phyloP scores from a whole-genome alignment of 1,139 yeast genomes.

The Kluyveromyces sp. region DNA sequence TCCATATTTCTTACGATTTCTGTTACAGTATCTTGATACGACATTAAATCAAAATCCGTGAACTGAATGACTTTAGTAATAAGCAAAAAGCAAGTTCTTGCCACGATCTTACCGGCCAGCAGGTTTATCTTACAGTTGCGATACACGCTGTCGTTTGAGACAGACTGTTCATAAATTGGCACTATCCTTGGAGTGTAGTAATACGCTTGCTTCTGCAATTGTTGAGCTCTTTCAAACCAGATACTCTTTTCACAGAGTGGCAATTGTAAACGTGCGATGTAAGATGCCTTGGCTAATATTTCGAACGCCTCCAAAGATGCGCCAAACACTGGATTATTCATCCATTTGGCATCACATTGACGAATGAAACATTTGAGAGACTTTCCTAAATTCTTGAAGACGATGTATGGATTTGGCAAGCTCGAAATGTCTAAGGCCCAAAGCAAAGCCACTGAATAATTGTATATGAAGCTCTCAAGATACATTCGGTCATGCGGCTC shows the following conservation, averaged over 20 bases:
- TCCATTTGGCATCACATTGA: conserved; percentile 32
- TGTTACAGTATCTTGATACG: conserved; percentile 12
- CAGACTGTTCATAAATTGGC: conserved; percentile 5
- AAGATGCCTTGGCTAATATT: conserved; percentile 36
- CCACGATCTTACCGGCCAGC: conserved; percentile 13
- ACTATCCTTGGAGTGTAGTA: conserved; percentile 15
- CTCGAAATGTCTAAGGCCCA: conserved; percentile 25
- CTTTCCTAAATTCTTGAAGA: conserved; percentile 31
- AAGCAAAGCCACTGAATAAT: conserved; percentile 33
- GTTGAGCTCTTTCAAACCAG: conserved; percentile 13
- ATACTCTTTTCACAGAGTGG: conserved; percentile 13
- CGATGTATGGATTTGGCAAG: conserved; percentile 35
- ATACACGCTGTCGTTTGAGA: conserved; percentile 4
- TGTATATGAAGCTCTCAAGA: conserved; percentile 36
- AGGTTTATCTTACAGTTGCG: conserved; percentile 12
- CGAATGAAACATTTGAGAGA: conserved; percentile 33
- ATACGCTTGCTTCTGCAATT: conserved; percentile 12
- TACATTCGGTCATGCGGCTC: conserved; percentile 31
- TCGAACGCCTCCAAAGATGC: conserved; percentile 36
- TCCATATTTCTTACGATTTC: conserved; percentile 13
- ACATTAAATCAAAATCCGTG: conserved; percentile 9
- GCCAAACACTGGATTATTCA: conserved; percentile 36
- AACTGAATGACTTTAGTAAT: conserved; percentile 12
- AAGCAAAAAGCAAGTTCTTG: conserved; percentile 15
- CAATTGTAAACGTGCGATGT: conserved; percentile 32